A percentile compares a stretch with the other conserved stretches of the same genome.
phyloP scores from a whole-genome alignment of 371 early-diverging fungal genomes.

The Apophysomyces trapeziformis region DNA sequence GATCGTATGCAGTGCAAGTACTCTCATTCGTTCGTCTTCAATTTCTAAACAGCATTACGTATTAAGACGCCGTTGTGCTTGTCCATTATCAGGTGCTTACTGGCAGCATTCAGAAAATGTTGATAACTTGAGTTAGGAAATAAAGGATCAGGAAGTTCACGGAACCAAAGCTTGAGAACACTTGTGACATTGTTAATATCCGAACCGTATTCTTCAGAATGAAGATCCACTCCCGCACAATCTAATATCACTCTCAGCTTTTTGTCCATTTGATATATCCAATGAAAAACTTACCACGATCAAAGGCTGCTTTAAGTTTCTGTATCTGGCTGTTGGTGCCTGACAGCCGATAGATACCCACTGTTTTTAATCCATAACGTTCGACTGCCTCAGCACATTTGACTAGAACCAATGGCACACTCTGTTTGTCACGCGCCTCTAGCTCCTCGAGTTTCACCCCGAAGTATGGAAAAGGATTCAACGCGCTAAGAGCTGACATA shows the following conservation, averaged over 20 bases:
- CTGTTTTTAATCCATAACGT: slow-evolving; percentile 60
- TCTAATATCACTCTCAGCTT: slow-evolving; percentile 34
- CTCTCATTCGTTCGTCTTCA: slow-evolving; percentile 62
- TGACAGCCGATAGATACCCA: slow-evolving; percentile 87
- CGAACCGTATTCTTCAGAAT: slow-evolving; percentile 54
- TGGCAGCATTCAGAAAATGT: slow-evolving; percentile 70
- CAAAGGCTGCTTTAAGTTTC: slow-evolving; percentile 70
- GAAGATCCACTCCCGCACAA: slow-evolving; percentile 64
- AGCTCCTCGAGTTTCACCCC: slow-evolving; percentile 67
- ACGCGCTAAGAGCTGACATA: slow-evolving; percentile 53
- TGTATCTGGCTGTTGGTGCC: slow-evolving; percentile 75
- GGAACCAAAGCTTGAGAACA: slow-evolving; percentile 89
- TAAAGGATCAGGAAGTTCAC: slow-evolving; percentile 88
- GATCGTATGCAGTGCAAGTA: slow-evolving; percentile 66
- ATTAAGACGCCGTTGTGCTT: not conserved
- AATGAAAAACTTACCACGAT: slow-evolving; percentile 54
- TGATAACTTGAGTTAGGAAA: slow-evolving; percentile 69
- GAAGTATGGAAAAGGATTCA: slow-evolving; percentile 70
- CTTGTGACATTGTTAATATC: slow-evolving; percentile 85
- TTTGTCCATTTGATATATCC: not conserved
- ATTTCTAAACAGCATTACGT: slow-evolving; percentile 37
- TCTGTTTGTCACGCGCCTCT: slow-evolving; percentile 69
- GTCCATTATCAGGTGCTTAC: slow-evolving; percentile 33
- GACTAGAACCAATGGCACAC: slow-evolving; percentile 73
- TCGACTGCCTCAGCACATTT: slow-evolving; percentile 87